phyloP scores from a whole-genome alignment of 2,329 filamentous ascomycete genomes.

The Akanthomyces muscarius region DNA sequence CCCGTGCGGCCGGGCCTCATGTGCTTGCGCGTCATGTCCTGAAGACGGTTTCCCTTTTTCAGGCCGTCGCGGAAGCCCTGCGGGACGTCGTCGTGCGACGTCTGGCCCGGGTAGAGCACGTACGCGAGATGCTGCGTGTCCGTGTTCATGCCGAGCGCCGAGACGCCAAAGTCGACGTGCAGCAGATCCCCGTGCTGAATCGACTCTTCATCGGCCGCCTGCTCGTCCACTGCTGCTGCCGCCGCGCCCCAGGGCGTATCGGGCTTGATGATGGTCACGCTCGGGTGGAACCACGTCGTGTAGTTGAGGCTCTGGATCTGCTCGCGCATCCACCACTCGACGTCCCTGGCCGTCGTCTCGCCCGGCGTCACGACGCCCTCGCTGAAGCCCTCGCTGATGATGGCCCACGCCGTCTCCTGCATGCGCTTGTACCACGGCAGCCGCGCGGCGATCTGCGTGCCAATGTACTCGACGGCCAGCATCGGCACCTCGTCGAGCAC shows the following conservation, averaged over 20 bases:
- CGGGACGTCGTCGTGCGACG: conserved; percentile 37
- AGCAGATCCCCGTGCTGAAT: conserved; percentile 45
- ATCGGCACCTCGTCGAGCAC: conserved; percentile 36
- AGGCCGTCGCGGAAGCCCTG: conserved; percentile 39
- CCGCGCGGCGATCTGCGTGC: conserved; percentile 38
- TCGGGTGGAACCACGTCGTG: conserved; percentile 50
- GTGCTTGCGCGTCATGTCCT: conserved; percentile 43
- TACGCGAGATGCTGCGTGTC: conserved; percentile 50
- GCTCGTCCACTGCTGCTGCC: background rate
- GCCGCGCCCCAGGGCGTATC: conserved; percentile 20
- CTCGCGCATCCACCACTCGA: conserved; percentile 51
- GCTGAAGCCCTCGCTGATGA: conserved; percentile 44
- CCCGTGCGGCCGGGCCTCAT: conserved; percentile 43
- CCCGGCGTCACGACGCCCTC: conserved; percentile 40
- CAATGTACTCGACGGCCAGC: conserved; percentile 44
- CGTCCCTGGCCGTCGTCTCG: conserved; percentile 40
- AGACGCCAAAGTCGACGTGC: conserved; percentile 47
- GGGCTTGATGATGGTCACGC: conserved; percentile 38
- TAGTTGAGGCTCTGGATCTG: conserved; percentile 46
- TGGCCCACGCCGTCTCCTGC: conserved; percentile 49
- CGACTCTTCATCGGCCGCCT: conserved; percentile 19
- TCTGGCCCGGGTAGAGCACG: conserved; percentile 41
- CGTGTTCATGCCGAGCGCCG: conserved; percentile 44
- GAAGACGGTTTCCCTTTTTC: conserved; percentile 42
- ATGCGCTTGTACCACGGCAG: conserved; percentile 41